Evolutionary conservation across 2,329 filamentous ascomycete species (phyloP), one percentile per base, ranked within the genome.

Genomic region (Colletotrichum echinochloae): DNA sequence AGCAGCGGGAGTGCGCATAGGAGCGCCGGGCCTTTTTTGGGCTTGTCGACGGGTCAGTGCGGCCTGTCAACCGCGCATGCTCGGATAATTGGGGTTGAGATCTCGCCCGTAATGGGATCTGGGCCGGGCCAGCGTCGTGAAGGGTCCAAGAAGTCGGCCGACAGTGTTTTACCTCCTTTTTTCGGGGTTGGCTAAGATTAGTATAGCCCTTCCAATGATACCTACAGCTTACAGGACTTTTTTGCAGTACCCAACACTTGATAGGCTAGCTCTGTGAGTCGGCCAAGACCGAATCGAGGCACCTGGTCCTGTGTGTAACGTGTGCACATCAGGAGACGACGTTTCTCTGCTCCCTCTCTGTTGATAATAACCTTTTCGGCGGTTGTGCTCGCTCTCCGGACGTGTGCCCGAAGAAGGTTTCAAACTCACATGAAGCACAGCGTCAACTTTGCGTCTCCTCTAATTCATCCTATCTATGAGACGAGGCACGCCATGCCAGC

Each of bases 131-230:
- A 9, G 30, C 54, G 30, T 18, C 6, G 37, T 51, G 39, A 33
- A 8, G 30, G 26, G 39, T 41, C 4, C 5, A 46, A 23, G 46
- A 60, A 26, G 30, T 48, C n/a, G 26, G 49, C 49, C 4, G 33
- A 30, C 30, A 51, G 18, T 52, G 35, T 51, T 28, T 26, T 28
- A 9, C 9, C 23, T 20, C 59, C 46, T 65, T 68, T 56, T 39
- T 57, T 63, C 37, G 20, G n/a, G 26, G 35, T n/a, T 46, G 33
- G 33, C 41, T 51, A 52, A 51, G 30, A 33, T 51, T 55, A 70
- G 62, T 63, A 56, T 70, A 60, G 62, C 66, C 55, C n/a, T 41
- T 44, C 66, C 33, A 61, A 68, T 70, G 63, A 66, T 70, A 70
- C 63, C 66, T 66, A 39, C 56, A 61, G 14, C 26, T 49, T 57